These are phyloP conservation scores for Tulasnella calospora DNA, from an alignment of 768 basidiomycete genomes.

Conservation along the genomic window DNA sequence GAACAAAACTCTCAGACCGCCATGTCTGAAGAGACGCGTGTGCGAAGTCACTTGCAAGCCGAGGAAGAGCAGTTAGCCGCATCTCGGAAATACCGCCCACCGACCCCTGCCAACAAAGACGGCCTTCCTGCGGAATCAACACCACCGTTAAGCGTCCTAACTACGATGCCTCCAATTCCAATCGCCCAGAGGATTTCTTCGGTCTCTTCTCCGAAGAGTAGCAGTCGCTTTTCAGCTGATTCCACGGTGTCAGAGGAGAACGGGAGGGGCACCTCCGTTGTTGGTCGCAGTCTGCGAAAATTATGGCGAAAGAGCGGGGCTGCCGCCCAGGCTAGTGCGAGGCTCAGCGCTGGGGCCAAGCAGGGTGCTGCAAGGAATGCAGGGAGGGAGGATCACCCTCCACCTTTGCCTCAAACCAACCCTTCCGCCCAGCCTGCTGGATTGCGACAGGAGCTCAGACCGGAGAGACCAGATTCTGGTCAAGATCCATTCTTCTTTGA, in stretches of 20 bases:
- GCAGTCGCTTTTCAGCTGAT: slow-evolving; percentile 74
- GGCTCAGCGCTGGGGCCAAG: slow-evolving; percentile 15
- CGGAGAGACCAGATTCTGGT: slow-evolving; percentile 38
- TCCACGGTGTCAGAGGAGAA: slow-evolving; percentile 45
- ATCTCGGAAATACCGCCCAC: slow-evolving; percentile 20
- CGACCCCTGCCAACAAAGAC: slow-evolving; percentile 22
- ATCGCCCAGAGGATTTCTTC: background rate
- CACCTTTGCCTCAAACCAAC: slow-evolving; percentile 15
- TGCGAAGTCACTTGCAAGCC: background rate
- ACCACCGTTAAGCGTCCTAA: slow-evolving; percentile 29
- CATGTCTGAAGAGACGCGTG: slow-evolving; percentile 12
- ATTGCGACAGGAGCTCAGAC: slow-evolving; percentile 34
- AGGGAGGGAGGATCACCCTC: slow-evolving; percentile 18
- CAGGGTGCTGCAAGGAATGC: slow-evolving; percentile 8
- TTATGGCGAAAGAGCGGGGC: slow-evolving; percentile 74
- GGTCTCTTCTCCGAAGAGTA: background rate
- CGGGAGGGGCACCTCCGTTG: slow-evolving; percentile 48
- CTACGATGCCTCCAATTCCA: slow-evolving; percentile 9
- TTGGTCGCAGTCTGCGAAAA: slow-evolving; percentile 69
- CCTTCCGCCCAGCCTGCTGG: slow-evolving; percentile 1
- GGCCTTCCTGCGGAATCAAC: slow-evolving; percentile 30
- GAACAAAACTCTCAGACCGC: background rate
- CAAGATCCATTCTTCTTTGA: slow-evolving; percentile 60
- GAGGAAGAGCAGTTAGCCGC: slow-evolving; percentile 11
- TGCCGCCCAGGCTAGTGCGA: slow-evolving; percentile 34